A percentile compares a stretch with the other conserved stretches of the same genome.
phyloP scores from a whole-genome alignment of 805 yeast species.

The Hanseniaspora mollemarum region DNA sequence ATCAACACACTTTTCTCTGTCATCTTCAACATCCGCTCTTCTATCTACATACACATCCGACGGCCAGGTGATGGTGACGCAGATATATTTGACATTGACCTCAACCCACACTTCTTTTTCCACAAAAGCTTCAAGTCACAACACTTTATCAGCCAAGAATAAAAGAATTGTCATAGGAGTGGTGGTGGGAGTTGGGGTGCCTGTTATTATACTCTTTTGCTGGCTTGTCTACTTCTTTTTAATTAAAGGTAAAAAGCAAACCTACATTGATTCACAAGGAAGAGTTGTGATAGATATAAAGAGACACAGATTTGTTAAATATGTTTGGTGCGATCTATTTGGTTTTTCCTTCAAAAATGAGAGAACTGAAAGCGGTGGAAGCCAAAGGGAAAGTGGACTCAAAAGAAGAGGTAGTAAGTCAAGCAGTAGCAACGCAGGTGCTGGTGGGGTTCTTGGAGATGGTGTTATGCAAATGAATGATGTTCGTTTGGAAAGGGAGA shows the following conservation, averaged over 20 bases:
- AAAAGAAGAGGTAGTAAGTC: slow-evolving; percentile 2
- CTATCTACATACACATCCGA: slow-evolving; percentile 24
- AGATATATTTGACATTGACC: slow-evolving; percentile 28
- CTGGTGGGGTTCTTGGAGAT: not conserved
- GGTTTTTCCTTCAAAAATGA: slow-evolving; percentile 8
- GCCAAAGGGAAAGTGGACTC: not conserved
- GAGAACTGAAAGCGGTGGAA: not conserved
- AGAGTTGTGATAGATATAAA: slow-evolving; percentile 30
- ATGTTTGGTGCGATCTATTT: slow-evolving; percentile 8
- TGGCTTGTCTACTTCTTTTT: slow-evolving; percentile 26
- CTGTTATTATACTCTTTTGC: slow-evolving; percentile 32
- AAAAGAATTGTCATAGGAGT: slow-evolving; percentile 54
- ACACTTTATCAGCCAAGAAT: slow-evolving; percentile 40
- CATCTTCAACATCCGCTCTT: slow-evolving; percentile 18
- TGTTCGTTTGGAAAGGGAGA: slow-evolving; percentile 5
- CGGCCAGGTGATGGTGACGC: slow-evolving; percentile 29
- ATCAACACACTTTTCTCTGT: slow-evolving; percentile 18
- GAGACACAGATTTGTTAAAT: slow-evolving; percentile 25
- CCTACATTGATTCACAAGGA: slow-evolving; percentile 31
- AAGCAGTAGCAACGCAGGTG: not conserved
- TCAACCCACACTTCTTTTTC: slow-evolving; percentile 24
- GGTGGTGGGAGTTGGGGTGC: slow-evolving; percentile 61
- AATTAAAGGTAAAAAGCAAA: slow-evolving; percentile 26
- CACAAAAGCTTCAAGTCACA: slow-evolving; percentile 19
- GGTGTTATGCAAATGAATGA: slow-evolving; percentile 15